Evolutionary conservation across 257 asterid species (phyloP), one percentile per base, ranked within the genome.

Genomic region (Przewalskia tangutica): DNA sequence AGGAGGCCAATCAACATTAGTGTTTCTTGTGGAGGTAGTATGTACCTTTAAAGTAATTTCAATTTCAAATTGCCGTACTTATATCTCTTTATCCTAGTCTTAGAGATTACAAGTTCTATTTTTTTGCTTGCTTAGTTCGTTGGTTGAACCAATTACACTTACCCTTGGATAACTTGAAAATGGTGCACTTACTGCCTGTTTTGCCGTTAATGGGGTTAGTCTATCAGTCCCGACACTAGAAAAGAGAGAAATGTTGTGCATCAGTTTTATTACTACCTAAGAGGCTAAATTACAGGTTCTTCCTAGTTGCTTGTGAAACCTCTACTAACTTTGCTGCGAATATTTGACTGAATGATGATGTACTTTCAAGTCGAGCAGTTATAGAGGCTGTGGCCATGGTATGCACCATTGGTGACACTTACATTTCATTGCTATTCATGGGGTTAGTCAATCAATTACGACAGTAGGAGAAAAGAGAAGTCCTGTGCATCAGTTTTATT

Each of bases 21-120:
- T 46, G 73, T 89, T 83, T 82, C 92, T 65, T 92, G 89, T 81
- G 94, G 97, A 83, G 94, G 91, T 82, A 89, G 95, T 90, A 91
- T 46, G 93, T 87, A 40, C 38, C 83, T 83, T 16, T 1, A 81
- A 56, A 62, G 62, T 8, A 16, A 36, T 6, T 82, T 10, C 40
- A 38, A 66, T 5, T 7, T 66, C 76, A n/a, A 40, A 66, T 36
- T 36, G 23, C 50, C 32, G 1, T 23, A 23, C 76, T 66, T 65
- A 13, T 36, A 36, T 66, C 23, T 66, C 23, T 66, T 16, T 38
- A 38, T 38, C 48, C 14, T 36, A 34, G 20, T 2, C 75, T 66
- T 66, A 17, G 3, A 66, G 75, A 36, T 36, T 9, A 23, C 36
- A 62, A 27, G 44, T 42, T 17, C 32, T 17, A 17, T 40, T 14